A percentile compares a stretch with the other conserved stretches of the same genome.
Evolutionary conservation across 75 land plant species (phyloP).

Genomic region (Picea glauca): DNA sequence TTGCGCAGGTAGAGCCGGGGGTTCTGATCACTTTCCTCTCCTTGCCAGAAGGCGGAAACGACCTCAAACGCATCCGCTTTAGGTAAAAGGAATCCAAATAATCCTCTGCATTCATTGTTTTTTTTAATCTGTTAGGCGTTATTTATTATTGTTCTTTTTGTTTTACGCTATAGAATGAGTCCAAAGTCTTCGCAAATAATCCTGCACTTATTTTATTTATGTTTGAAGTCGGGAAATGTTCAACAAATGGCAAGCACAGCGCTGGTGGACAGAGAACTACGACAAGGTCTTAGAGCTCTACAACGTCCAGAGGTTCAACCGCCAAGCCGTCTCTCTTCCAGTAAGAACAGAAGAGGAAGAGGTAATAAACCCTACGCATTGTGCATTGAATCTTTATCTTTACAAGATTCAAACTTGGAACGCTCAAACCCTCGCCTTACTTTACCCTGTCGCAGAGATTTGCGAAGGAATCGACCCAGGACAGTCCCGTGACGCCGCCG

Average conservation of each 20-base stretch:
- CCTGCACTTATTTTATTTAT: background rate
- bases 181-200: too few species aligned
- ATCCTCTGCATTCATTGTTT: background rate
- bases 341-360: constrained; percentile 73
- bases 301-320: constrained; percentile 69
- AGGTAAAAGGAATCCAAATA: constrained; percentile 41
- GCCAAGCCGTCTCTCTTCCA: constrained; percentile 43
- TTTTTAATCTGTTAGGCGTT: background rate
- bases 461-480: constrained; percentile 37
- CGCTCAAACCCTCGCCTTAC: background rate
- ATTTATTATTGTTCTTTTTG: background rate
- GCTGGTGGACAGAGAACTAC: constrained; percentile 98
- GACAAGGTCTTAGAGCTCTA: constrained; percentile 91
- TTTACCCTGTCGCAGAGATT: constrained; percentile 19
- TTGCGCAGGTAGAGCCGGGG: constrained; percentile 98
- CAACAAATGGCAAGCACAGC: constrained; percentile 94
- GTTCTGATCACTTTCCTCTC: constrained; percentile 91
- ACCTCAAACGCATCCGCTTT: constrained; percentile 92
- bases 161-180: too few species aligned
- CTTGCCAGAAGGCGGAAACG: constrained; percentile 79
- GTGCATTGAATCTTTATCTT: background rate
- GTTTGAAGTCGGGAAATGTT: constrained; percentile 81
- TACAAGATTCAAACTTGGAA: background rate
- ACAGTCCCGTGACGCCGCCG: constrained; percentile 65
- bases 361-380: constrained; percentile 16